These are phyloP conservation scores for Clarireedia monteithiana DNA, from an alignment of 2,329 filamentous ascomycete genomes.

Conservation along the genomic window DNA sequence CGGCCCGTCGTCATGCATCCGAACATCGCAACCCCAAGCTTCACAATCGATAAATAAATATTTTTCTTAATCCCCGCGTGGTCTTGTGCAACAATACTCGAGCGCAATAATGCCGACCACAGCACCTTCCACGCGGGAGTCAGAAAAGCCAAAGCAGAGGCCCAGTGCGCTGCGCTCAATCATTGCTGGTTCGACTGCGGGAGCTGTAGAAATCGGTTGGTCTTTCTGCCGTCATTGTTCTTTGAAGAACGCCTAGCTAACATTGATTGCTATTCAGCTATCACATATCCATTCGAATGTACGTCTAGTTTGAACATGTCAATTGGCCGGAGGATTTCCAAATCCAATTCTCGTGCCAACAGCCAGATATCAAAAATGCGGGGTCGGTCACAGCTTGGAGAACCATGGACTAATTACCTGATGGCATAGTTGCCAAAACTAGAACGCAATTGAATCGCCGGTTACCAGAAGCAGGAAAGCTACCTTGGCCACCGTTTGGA, in stretches of 20 bases:
- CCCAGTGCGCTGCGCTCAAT: constrained; percentile 84
- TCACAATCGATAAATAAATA: background rate
- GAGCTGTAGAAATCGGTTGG: constrained; percentile 86
- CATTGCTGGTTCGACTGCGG: constrained; percentile 85
- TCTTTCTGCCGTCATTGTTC: constrained; percentile 2
- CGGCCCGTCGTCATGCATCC: constrained; percentile 4
- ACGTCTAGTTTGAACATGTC: constrained; percentile 29
- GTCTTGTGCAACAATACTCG: background rate
- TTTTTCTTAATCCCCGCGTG: background rate
- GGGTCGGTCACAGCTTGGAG: background rate
- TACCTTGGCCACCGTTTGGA: constrained; percentile 92
- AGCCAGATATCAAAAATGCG: background rate
- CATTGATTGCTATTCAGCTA: constrained; percentile 42
- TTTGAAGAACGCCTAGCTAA: background rate
- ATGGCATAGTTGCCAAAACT: constrained; percentile 67
- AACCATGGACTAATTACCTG: background rate
- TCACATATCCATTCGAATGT: constrained; percentile 94
- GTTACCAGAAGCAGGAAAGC: constrained; percentile 72
- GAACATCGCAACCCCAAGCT: constrained; percentile 1
- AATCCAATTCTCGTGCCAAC: background rate
- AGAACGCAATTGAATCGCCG: constrained; percentile 85
- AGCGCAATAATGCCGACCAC: background rate
- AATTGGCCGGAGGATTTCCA: background rate
- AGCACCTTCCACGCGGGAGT: background rate
- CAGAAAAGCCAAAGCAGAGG: constrained; percentile 36